A percentile compares a stretch with the other conserved stretches of the same genome.
Evolutionary conservation across 2,329 filamentous ascomycete species (phyloP).

Genomic region (Sclerotinia glacialis): DNA sequence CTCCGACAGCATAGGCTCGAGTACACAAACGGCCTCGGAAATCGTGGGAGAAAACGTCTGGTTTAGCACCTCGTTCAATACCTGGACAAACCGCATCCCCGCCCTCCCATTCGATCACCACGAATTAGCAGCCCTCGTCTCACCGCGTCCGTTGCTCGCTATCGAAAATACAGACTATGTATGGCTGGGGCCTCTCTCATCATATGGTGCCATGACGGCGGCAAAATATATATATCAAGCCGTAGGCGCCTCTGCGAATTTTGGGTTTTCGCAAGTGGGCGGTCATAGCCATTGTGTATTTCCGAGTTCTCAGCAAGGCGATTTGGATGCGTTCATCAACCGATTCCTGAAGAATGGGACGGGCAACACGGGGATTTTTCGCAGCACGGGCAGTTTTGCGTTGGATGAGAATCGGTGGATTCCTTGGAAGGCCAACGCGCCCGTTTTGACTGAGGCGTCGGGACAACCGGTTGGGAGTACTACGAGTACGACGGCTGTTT

Average conservation of each 20-base stretch:
- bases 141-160: conserved; percentile 54
- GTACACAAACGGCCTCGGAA: conserved; percentile 58
- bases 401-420: not conserved
- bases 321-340: conserved; percentile 49
- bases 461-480: not conserved
- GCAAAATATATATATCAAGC: conserved; percentile 55
- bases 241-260: conserved; percentile 28
- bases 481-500: too few species aligned
- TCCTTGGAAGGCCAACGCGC: not conserved
- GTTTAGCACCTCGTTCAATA: conserved; percentile 57
- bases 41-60: conserved; percentile 61
- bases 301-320: too few species aligned
- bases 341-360: conserved; percentile 42
- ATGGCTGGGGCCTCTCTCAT: conserved; percentile 52
- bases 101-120: conserved; percentile 56
- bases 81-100: conserved; percentile 47
- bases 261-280: too few species aligned
- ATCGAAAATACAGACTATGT: conserved; percentile 52
- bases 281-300: too few species aligned
- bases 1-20: conserved; percentile 48
- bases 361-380: not conserved
- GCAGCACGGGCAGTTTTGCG: not conserved
- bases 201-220: conserved; percentile 53
- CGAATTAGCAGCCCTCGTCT: conserved; percentile 55
- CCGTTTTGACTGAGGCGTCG: not conserved